Evolutionary conservation across 2,329 filamentous ascomycete species (phyloP).

Genomic region (Annulohypoxylon truncatum): DNA sequence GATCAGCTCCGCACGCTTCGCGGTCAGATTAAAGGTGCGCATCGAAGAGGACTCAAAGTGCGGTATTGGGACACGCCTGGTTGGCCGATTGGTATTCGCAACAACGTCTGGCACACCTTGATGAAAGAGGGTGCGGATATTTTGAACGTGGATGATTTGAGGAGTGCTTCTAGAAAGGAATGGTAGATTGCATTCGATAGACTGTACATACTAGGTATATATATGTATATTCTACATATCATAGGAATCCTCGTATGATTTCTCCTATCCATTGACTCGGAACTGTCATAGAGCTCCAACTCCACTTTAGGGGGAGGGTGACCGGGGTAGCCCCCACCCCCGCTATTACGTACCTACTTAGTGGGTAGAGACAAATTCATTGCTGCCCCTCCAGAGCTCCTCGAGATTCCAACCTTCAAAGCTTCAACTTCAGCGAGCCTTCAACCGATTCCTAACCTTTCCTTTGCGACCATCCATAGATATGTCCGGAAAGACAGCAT

Average conservation of each 20-base stretch:
- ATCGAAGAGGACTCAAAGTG: slow-evolving; percentile 64
- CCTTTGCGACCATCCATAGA: not conserved
- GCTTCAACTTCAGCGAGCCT: not conserved
- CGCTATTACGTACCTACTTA: slow-evolving; percentile 31
- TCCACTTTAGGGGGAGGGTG: slow-evolving; percentile 6
- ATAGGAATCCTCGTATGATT: not conserved
- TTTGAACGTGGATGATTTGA: slow-evolving; percentile 71
- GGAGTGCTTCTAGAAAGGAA: slow-evolving; percentile 55
- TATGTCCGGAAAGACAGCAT: slow-evolving; percentile 63
- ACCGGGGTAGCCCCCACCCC: slow-evolving; percentile 19
- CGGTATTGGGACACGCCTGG: slow-evolving; percentile 70
- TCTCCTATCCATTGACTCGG: not conserved
- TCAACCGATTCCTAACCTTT: not conserved
- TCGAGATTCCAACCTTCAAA: not conserved
- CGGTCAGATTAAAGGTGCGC: slow-evolving; percentile 57
- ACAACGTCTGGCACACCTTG: slow-evolving; percentile 67
- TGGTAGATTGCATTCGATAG: slow-evolving; percentile 48
- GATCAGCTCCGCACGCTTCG: slow-evolving; percentile 56
- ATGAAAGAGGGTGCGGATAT: slow-evolving; percentile 69
- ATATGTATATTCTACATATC: not conserved
- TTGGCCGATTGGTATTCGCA: slow-evolving; percentile 66
- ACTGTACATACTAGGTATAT: not conserved
- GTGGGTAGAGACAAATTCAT: not conserved
- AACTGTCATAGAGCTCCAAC: not conserved
- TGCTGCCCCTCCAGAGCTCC: slow-evolving; percentile 27